Evolutionary conservation across 352 stramenopile genomes (phyloP).

Genomic region (Phytophthora idaei): DNA sequence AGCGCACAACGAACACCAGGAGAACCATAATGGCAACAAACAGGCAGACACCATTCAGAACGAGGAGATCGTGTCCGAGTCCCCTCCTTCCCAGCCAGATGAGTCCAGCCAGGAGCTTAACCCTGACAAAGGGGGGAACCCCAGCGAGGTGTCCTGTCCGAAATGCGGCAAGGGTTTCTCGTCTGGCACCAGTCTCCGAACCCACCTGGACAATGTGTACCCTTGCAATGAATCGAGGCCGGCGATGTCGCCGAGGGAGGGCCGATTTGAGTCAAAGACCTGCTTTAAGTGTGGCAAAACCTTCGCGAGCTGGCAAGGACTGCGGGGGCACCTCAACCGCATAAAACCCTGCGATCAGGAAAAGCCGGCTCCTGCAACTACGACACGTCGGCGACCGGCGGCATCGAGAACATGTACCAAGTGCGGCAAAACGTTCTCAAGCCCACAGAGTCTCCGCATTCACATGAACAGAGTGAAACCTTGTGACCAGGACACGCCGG

Average conservation of each 20-base stretch:
- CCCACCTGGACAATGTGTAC: conserved; percentile 16
- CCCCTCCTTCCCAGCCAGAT: conserved; percentile 21
- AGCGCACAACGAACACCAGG: conserved; percentile 1
- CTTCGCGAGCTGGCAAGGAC: conserved; percentile 35
- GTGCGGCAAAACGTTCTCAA: conserved; percentile 38
- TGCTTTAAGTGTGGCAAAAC: conserved; percentile 41
- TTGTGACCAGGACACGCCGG: conserved; percentile 25
- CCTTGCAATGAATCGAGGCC: conserved; percentile 15
- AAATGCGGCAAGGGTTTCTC: conserved; percentile 24
- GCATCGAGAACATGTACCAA: conserved; percentile 30
- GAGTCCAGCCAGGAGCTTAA: conserved; percentile 2
- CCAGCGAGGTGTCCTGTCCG: not conserved
- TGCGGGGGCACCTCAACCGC: conserved; percentile 33
- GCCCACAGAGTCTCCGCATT: conserved; percentile 36
- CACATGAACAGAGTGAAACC: conserved; percentile 39
- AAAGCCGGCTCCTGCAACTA: conserved; percentile 10
- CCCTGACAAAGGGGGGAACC: conserved; percentile 1
- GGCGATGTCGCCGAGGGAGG: conserved; percentile 7
- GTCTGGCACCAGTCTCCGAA: conserved; percentile 21
- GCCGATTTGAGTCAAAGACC: conserved; percentile 23
- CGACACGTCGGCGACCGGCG: conserved; percentile 13
- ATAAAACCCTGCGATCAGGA: conserved; percentile 37
- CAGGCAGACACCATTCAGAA: not conserved
- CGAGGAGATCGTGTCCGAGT: conserved; percentile 21
- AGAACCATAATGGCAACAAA: conserved; percentile 19